Evolutionary conservation across 805 yeast genomes (phyloP).

Genomic region (Kurtzmaniella cleridarum): DNA sequence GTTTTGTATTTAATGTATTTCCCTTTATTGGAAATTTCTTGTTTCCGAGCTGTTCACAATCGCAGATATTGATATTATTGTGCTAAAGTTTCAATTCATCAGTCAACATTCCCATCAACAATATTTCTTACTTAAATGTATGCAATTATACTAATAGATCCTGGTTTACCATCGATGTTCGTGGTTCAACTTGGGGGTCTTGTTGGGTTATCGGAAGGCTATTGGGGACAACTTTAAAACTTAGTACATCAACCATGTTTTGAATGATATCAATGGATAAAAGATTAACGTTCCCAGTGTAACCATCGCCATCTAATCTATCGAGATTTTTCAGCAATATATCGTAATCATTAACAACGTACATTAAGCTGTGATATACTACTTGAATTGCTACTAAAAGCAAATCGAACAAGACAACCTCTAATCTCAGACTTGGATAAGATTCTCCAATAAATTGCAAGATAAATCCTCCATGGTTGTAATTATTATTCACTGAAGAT

Average conservation of each 20-base stretch:
- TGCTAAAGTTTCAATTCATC: too few relatives aligned
- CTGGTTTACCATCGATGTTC: too few relatives aligned
- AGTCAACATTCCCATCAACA: too few relatives aligned
- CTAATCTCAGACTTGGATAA: conserved; percentile 19
- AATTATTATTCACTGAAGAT: neutral
- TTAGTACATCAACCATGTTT: conserved; percentile 9
- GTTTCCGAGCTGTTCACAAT: too few relatives aligned
- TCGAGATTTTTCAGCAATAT: conserved; percentile 17
- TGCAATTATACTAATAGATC: too few relatives aligned
- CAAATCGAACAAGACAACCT: conserved; percentile 23
- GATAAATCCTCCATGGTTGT: conserved; percentile 28
- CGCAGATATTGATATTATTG: too few relatives aligned
- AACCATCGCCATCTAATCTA: conserved; percentile 31
- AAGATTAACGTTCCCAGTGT: conserved; percentile 32
- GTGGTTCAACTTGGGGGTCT: too few relatives aligned
- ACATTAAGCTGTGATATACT: conserved; percentile 27
- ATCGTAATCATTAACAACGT: conserved; percentile 25
- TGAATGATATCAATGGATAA: conserved; percentile 20
- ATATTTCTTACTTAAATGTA: too few relatives aligned
- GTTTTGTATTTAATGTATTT: too few relatives aligned
- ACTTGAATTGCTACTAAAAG: conserved; percentile 22
- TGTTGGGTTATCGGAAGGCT: too few relatives aligned
- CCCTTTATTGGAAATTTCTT: too few relatives aligned
- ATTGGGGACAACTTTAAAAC: conserved; percentile 2
- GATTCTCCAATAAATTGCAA: conserved; percentile 38